Base-by-base conservation (phyloP, 768 basidiomycete genomes). In the Mycena capillaripes region DNA sequence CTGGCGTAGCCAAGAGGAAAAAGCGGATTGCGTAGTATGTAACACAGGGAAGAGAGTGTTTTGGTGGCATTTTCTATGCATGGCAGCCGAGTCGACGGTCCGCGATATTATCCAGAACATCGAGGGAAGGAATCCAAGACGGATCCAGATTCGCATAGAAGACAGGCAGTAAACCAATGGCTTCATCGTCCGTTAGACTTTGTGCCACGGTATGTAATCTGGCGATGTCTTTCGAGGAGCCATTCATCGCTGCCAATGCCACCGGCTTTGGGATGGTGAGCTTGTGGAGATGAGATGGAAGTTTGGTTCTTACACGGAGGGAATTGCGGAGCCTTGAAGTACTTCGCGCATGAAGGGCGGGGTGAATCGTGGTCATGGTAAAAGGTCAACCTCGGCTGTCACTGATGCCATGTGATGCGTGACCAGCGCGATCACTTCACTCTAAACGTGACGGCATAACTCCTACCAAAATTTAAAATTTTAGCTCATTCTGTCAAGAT, bases 241-340 rank as follows among this genome's bases (percentile, higher is more conserved):
- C 66, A 34, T 67, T 67, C 56, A 67, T 67, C n/a, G 66, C 66
- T 44, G 55, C 66, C n/a, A 50, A 58, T n/a, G n/a, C n/a, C n/a
- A n/a, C n/a, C n/a, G n/a, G n/a, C n/a, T n/a, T n/a, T n/a, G n/a
- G n/a, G n/a, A n/a, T n/a, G n/a, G n/a, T n/a, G n/a, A n/a, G n/a
- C n/a, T n/a, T n/a, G n/a, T n/a, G n/a, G n/a, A n/a, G n/a, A n/a
- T n/a, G n/a, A n/a, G n/a, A n/a, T n/a, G n/a, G n/a, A n/a, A n/a
- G n/a, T n/a, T n/a, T n/a, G n/a, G n/a, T n/a, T n/a, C n/a, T n/a
- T n/a, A n/a, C n/a, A n/a, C n/a, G n/a, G n/a, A n/a, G n/a, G n/a
- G n/a, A n/a, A n/a, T n/a, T n/a, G n/a, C n/a, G n/a, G n/a, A n/a
- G n/a, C n/a, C n/a, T n/a, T n/a, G n/a, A 67, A 46, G 56, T 67